phyloP scores from a whole-genome alignment of 2,329 filamentous ascomycete genomes.

The Harringtonia aguacate region DNA sequence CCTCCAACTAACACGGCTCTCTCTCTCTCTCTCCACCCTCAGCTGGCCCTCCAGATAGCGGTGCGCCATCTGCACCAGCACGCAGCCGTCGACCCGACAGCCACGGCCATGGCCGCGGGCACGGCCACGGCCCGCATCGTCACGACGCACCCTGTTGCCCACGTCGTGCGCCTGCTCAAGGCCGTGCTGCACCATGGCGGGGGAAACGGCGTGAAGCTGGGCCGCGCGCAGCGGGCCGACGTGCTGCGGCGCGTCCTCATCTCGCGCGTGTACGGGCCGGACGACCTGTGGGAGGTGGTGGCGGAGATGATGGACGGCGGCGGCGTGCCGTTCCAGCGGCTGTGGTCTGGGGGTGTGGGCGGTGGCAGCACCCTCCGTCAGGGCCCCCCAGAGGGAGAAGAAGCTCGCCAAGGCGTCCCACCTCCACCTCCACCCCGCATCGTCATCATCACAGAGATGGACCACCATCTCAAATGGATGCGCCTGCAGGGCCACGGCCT shows the following conservation, averaged over 20 bases:
- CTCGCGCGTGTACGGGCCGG: slow-evolving; percentile 46
- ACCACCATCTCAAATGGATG: slow-evolving; percentile 13
- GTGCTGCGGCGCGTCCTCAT: slow-evolving; percentile 39
- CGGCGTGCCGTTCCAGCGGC: slow-evolving; percentile 6
- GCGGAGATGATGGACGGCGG: slow-evolving; percentile 23
- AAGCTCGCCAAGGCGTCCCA: too few relatives aligned
- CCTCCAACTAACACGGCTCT: too few relatives aligned
- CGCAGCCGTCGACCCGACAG: too few relatives aligned
- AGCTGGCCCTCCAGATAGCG: slow-evolving; percentile 39
- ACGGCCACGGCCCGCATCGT: slow-evolving; percentile 29
- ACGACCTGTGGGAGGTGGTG: slow-evolving; percentile 47
- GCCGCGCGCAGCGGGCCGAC: neutral
- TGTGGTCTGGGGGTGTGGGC: slow-evolving; percentile 4
- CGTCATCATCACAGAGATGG: slow-evolving; percentile 11
- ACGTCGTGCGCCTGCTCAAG: slow-evolving; percentile 29
- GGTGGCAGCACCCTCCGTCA: neutral
- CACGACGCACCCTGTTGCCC: slow-evolving; percentile 33
- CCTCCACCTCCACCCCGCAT: neutral
- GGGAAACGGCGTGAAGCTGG: slow-evolving; percentile 3
- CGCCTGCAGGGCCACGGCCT: slow-evolving; percentile 8
- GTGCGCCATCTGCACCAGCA: slow-evolving; percentile 25
- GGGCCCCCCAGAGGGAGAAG: neutral
- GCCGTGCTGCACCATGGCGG: slow-evolving; percentile 23
- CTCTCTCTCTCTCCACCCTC: too few relatives aligned
- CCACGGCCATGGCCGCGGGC: too few relatives aligned